phyloP scores from a whole-genome alignment of 306 rosid species.

The Fagus sylvatica region DNA sequence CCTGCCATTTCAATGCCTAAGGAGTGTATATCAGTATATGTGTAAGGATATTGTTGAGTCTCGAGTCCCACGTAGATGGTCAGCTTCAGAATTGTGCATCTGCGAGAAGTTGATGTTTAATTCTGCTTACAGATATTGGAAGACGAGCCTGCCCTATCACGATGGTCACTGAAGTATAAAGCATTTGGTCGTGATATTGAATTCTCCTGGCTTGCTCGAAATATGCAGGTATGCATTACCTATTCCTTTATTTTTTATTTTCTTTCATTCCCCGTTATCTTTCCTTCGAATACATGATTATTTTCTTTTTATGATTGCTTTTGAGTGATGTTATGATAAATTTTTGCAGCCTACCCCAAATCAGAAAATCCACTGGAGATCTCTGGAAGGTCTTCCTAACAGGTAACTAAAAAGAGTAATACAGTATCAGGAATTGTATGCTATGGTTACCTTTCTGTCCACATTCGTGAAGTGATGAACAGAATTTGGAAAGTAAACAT shows the following conservation, averaged over 20 bases:
- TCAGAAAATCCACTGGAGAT: constrained; percentile 97
- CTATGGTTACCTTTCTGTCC: constrained; percentile 20
- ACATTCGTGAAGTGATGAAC: not conserved
- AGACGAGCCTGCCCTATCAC: constrained; percentile 85
- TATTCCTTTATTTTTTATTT: not conserved
- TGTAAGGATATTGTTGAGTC: not conserved
- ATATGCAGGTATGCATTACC: constrained; percentile 66
- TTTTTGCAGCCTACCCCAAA: constrained; percentile 83
- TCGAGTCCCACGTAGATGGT: not conserved
- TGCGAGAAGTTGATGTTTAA: constrained; percentile 5
- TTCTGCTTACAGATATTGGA: constrained; percentile 60
- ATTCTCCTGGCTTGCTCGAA: constrained; percentile 94
- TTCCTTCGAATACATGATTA: not conserved
- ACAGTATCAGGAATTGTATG: constrained; percentile 2
- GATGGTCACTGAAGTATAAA: constrained; percentile 86
- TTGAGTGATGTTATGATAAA: constrained; percentile 22
- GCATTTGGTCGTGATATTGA: constrained; percentile 85
- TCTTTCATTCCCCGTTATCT: not conserved
- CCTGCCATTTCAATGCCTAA: constrained; percentile 8
- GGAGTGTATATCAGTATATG: not conserved
- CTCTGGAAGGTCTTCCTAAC: constrained; percentile 94
- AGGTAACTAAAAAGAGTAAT: constrained; percentile 44
- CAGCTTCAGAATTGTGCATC: not conserved
- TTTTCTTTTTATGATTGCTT: constrained; percentile 15
- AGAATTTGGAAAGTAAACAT: not conserved